A percentile compares a stretch with the other conserved stretches of the same genome.
phyloP scores from a whole-genome alignment of 2,329 filamentous ascomycete genomes.

The Aspergillaceae sp. region DNA sequence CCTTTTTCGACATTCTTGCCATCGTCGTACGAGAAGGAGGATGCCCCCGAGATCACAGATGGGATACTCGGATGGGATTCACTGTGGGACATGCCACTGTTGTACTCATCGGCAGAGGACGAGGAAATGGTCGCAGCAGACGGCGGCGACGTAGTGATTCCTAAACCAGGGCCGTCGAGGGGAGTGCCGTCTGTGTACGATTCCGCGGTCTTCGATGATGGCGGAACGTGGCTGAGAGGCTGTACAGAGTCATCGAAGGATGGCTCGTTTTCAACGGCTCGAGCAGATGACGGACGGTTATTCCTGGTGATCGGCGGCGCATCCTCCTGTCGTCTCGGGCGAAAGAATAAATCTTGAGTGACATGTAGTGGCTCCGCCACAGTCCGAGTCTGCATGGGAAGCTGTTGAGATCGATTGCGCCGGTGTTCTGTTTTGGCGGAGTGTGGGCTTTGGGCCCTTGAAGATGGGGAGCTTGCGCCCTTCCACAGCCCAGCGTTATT shows the following conservation, averaged over 20 bases:
- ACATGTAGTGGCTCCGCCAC: slow-evolving; percentile 28
- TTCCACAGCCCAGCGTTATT: slow-evolving; percentile 25
- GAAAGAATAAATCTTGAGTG: slow-evolving; percentile 27
- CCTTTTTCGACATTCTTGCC: slow-evolving; percentile 20
- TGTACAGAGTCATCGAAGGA: slow-evolving; percentile 14
- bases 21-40: slow-evolving; percentile 31
- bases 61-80: slow-evolving; percentile 41
- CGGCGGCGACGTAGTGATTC: slow-evolving; percentile 29
- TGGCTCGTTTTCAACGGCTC: slow-evolving; percentile 16
- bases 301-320: slow-evolving; percentile 4
- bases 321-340: slow-evolving; percentile 21
- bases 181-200: slow-evolving; percentile 4
- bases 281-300: slow-evolving; percentile 5
- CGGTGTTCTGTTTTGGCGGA: slow-evolving; percentile 18
- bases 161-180: slow-evolving; percentile 13
- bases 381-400: slow-evolving; percentile 19
- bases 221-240: slow-evolving; percentile 9
- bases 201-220: slow-evolving; percentile 9
- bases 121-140: slow-evolving; percentile 41
- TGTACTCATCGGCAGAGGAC: slow-evolving; percentile 37
- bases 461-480: slow-evolving; percentile 12
- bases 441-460: slow-evolving; percentile 5
- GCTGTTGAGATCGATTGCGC: slow-evolving; percentile 31
- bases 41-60: slow-evolving; percentile 38
- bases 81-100: slow-evolving; percentile 40